Percentiles rank a stretch among this genome's conserved stretches.
These are phyloP conservation scores for Peltaster fructicola DNA, from an alignment of 2,329 filamentous ascomycete species.

Conservation along the genomic window DNA sequence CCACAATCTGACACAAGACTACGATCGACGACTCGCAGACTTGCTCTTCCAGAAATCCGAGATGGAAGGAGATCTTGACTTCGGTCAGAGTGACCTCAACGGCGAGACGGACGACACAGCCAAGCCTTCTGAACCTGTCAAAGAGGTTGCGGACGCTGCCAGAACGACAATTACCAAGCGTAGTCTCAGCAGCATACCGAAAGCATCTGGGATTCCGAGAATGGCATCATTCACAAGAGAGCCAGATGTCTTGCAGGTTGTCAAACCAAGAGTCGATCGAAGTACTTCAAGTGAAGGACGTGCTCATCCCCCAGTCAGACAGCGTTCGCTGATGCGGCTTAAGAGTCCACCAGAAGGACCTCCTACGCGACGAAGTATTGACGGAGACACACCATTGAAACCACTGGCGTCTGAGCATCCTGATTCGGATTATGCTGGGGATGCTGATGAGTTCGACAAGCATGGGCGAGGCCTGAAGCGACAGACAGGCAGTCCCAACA, in stretches of 20 bases:
- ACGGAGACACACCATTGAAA: constrained; percentile 3
- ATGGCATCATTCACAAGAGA: constrained; percentile 9
- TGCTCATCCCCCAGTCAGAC: constrained; percentile 7
- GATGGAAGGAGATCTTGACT: constrained; percentile 17
- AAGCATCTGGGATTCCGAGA: constrained; percentile 8
- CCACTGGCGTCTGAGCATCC: constrained; percentile 3
- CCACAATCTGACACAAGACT: constrained; percentile 17
- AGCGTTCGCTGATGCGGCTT: constrained; percentile 9
- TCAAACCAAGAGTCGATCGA: constrained; percentile 4
- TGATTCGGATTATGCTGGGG: constrained; percentile 8
- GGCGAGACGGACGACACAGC: constrained; percentile 9
- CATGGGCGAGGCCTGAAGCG: constrained; percentile 1
- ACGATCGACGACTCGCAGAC: constrained; percentile 16
- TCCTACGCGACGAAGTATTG: constrained; percentile 2
- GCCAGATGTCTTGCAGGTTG: constrained; percentile 9
- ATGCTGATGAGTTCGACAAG: constrained; percentile 3
- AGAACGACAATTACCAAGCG: not conserved
- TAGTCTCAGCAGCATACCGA: constrained; percentile 2
- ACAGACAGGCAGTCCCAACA: constrained; percentile 4
- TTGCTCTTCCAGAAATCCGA: constrained; percentile 14
- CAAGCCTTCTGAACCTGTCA: constrained; percentile 5
- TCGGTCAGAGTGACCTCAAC: constrained; percentile 14
- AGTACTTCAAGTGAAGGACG: constrained; percentile 4
- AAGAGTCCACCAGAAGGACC: constrained; percentile 11
- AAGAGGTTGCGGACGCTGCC: constrained; percentile 1